A percentile compares a stretch with the other conserved stretches of the same genome.
These are phyloP conservation scores for Cyberlindnera mycetangii DNA, from an alignment of 805 yeast species.

Conservation along the genomic window DNA sequence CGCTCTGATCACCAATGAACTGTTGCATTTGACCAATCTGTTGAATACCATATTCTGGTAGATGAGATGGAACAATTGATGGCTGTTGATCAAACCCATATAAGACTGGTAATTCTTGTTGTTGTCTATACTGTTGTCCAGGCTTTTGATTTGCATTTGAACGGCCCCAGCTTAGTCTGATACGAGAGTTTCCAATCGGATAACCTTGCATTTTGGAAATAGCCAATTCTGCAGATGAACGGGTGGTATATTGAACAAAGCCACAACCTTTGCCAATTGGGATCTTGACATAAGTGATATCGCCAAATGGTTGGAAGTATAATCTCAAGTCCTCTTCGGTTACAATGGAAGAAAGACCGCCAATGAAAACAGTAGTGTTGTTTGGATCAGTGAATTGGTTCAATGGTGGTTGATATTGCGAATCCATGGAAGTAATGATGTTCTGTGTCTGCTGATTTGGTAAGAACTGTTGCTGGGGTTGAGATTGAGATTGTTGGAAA, in stretches of 20 bases:
- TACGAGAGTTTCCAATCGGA: slow-evolving; percentile 79
- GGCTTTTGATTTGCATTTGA: slow-evolving; percentile 33
- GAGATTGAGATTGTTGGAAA: slow-evolving; percentile 21
- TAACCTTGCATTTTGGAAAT: slow-evolving; percentile 87
- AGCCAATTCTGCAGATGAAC: slow-evolving; percentile 83
- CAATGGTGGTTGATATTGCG: slow-evolving; percentile 51
- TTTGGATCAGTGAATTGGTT: slow-evolving; percentile 74
- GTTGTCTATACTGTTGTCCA: slow-evolving; percentile 24
- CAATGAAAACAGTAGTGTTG: slow-evolving; percentile 73
- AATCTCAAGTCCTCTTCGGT: slow-evolving; percentile 60
- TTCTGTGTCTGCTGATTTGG: slow-evolving; percentile 26
- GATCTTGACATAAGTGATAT: slow-evolving; percentile 71
- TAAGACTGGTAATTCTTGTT: slow-evolving; percentile 24
- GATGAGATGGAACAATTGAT: slow-evolving; percentile 3
- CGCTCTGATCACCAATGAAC: slow-evolving; percentile 32
- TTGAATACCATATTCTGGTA: slow-evolving; percentile 19
- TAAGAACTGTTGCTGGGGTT: slow-evolving; percentile 12
- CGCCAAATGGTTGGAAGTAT: slow-evolving; percentile 67
- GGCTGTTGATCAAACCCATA: slow-evolving; percentile 23
- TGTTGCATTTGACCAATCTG: slow-evolving; percentile 13
- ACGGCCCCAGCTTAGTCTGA: slow-evolving; percentile 88
- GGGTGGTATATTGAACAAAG: slow-evolving; percentile 74
- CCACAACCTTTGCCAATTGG: slow-evolving; percentile 80
- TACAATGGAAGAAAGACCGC: slow-evolving; percentile 57
- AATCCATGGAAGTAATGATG: slow-evolving; percentile 23